phyloP scores from a whole-genome alignment of 2,329 filamentous ascomycete species.

The Fusarium longipes region DNA sequence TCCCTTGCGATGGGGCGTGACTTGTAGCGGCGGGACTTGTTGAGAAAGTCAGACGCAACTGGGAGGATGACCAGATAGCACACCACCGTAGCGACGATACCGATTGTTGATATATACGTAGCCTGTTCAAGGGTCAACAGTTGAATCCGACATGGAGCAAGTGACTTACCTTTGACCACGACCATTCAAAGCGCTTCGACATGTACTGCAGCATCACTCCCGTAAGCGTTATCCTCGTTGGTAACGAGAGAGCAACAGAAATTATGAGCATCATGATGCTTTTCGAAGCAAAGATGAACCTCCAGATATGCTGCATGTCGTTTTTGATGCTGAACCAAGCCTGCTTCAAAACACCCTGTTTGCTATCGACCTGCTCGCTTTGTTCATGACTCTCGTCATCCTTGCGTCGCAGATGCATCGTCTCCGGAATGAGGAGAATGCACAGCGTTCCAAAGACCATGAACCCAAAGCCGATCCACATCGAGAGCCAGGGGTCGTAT shows the following conservation, averaged over 20 bases:
- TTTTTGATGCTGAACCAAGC: slow-evolving; percentile 46
- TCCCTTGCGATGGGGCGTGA: slow-evolving; percentile 54
- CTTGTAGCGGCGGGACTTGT: slow-evolving; percentile 41
- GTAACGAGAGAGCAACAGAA: slow-evolving; percentile 45
- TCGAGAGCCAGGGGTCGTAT: slow-evolving; percentile 54
- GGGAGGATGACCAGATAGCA: slow-evolving; percentile 56
- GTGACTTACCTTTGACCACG: slow-evolving; percentile 55
- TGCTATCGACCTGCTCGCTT: slow-evolving; percentile 10
- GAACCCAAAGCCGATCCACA: slow-evolving; percentile 51
- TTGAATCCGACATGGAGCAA: fast-evolving
- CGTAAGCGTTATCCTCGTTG: slow-evolving; percentile 48
- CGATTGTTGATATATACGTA: slow-evolving; percentile 55
- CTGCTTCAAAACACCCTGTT: slow-evolving; percentile 33
- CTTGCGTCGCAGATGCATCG: slow-evolving; percentile 50
- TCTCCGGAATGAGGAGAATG: slow-evolving; percentile 56
- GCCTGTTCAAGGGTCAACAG: slow-evolving; percentile 45
- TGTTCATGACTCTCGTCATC: slow-evolving; percentile 41
- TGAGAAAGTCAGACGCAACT: slow-evolving; percentile 47
- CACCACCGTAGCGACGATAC: slow-evolving; percentile 52
- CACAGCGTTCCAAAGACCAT: slow-evolving; percentile 47
- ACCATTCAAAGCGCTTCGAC: slow-evolving; percentile 62
- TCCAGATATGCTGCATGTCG: slow-evolving; percentile 52
- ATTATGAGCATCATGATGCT: slow-evolving; percentile 54
- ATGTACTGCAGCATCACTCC: slow-evolving; percentile 63
- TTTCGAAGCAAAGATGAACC: slow-evolving; percentile 55